A percentile compares a stretch with the other conserved stretches of the same genome.
Evolutionary conservation across 1,284 basidiomycete genomes (phyloP).

Genomic region (Rhizopogon hawkerae): DNA sequence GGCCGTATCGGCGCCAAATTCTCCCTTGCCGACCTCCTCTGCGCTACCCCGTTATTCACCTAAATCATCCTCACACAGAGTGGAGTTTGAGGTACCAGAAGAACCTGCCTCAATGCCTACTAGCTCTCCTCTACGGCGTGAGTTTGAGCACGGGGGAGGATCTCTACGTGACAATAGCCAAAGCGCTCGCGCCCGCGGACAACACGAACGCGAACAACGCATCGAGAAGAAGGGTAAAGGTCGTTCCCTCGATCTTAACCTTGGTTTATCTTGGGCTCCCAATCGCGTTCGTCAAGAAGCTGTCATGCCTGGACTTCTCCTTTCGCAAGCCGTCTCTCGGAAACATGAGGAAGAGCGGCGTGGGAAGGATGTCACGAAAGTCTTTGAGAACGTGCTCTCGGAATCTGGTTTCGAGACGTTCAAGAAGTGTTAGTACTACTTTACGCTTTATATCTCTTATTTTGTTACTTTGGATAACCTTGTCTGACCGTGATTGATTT

Average conservation of each 20-base stretch:
- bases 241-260: conserved; percentile 57
- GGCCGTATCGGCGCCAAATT: conserved; percentile 32
- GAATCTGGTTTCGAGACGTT: conserved; percentile 55
- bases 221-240: conserved; percentile 39
- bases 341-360: conserved; percentile 23
- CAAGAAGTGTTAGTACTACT: conserved; percentile 50
- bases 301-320: conserved; percentile 40
- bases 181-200: conserved; percentile 8
- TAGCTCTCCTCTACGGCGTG: conserved; percentile 7
- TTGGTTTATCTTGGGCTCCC: conserved; percentile 60
- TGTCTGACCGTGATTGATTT: conserved; percentile 6
- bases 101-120: conserved; percentile 8
- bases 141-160: conserved; percentile 14
- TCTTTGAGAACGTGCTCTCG: conserved; percentile 54
- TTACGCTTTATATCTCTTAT: conserved; percentile 11
- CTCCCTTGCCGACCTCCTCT: conserved; percentile 22
- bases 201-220: conserved; percentile 9
- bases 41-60: conserved; percentile 14
- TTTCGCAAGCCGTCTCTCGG: conserved; percentile 13
- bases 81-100: conserved; percentile 1
- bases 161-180: conserved; percentile 19
- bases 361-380: conserved; percentile 52
- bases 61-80: conserved; percentile 5
- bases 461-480: conserved; percentile 3
- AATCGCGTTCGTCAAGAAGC: conserved; percentile 54